Evolutionary conservation across 2,329 filamentous ascomycete genomes (phyloP).

Genomic region (Hypoxylon sp.): DNA sequence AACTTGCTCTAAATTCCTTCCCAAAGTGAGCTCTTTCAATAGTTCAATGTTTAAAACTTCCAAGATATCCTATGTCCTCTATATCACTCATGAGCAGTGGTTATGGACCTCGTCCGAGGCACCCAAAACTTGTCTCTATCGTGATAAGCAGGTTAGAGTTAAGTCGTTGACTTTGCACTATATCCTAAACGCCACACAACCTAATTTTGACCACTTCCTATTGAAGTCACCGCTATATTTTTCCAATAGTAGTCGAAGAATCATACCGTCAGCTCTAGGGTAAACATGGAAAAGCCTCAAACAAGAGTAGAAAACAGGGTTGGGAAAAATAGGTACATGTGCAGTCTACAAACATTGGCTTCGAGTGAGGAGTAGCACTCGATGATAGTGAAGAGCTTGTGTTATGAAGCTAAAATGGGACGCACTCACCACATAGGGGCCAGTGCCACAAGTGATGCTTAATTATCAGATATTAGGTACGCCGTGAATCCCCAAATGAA

Average conservation of each 20-base stretch:
- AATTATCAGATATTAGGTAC: background rate
- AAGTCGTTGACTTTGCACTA: background rate
- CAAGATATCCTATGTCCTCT: background rate
- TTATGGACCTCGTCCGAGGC: background rate
- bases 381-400: background rate
- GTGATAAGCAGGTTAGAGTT: no score
- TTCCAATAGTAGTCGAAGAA: background rate
- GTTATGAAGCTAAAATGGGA: conserved; percentile 4
- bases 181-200: background rate
- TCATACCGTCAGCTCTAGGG: background rate
- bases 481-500: background rate
- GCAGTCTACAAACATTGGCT: background rate
- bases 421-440: conserved; percentile 20
- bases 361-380: background rate
- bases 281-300: background rate
- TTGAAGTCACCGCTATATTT: background rate
- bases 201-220: background rate
- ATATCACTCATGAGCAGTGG: background rate
- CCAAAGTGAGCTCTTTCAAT: background rate
- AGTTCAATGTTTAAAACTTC: background rate
- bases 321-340: background rate
- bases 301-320: background rate
- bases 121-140: background rate
- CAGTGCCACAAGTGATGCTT: conserved; percentile 12
- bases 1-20: background rate